Percentiles rank a stretch among this genome's conserved stretches.
Evolutionary conservation across 176 grass and related monocot genomes (phyloP).

Genomic region (Aegilops speltoides): DNA sequence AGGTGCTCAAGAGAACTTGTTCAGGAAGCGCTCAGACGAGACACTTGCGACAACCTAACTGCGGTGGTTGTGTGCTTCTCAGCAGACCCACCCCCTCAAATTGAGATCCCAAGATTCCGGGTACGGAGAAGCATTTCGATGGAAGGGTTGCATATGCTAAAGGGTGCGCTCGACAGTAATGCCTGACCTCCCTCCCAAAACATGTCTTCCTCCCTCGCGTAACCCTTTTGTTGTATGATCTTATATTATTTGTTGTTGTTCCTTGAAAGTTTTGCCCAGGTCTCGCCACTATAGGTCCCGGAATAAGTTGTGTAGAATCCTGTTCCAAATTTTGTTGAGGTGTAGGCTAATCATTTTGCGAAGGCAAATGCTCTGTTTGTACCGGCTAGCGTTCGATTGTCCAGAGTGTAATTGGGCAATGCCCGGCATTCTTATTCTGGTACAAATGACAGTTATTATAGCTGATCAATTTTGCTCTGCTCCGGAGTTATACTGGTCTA

Average conservation of each 20-base stretch:
- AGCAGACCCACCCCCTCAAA: constrained; percentile 71
- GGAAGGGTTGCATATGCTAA: constrained; percentile 74
- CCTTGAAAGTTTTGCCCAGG: constrained; percentile 40
- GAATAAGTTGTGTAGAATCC: constrained; percentile 50
- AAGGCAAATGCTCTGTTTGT: constrained; percentile 38
- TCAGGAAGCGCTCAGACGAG: constrained; percentile 66
- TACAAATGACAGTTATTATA: constrained; percentile 31
- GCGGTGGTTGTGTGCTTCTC: constrained; percentile 81
- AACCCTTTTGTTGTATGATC: constrained; percentile 37
- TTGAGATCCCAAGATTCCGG: constrained; percentile 73
- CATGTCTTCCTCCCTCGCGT: background rate
- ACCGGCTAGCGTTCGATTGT: constrained; percentile 34
- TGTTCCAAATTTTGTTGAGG: constrained; percentile 32
- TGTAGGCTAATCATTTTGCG: constrained; percentile 54
- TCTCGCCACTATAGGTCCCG: constrained; percentile 31
- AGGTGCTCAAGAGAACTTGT: constrained; percentile 75
- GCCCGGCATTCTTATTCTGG: constrained; percentile 34
- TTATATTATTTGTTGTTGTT: constrained; percentile 5
- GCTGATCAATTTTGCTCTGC: constrained; percentile 22
- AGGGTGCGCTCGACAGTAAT: constrained; percentile 81
- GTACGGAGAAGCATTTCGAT: constrained; percentile 90
- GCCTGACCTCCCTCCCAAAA: constrained; percentile 27
- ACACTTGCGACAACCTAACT: constrained; percentile 85
- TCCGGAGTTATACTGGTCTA: constrained; percentile 12
- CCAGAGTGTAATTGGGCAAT: constrained; percentile 45